Evolutionary conservation across 2,329 filamentous ascomycete genomes (phyloP).

Genomic region (Cucurbitaria berberidis): DNA sequence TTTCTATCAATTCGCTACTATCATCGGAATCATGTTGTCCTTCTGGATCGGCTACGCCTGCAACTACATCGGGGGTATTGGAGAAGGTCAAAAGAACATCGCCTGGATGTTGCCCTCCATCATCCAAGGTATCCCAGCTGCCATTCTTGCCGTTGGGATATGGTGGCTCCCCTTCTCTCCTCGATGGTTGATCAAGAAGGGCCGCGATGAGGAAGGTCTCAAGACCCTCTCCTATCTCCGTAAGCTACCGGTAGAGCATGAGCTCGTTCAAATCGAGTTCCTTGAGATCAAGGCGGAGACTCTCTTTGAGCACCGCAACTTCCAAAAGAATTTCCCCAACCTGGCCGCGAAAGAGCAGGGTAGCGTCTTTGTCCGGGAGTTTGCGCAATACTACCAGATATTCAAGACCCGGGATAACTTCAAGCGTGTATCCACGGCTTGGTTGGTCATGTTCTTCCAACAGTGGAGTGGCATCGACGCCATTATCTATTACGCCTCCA

Average conservation of each 20-base stretch:
- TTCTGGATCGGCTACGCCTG: constrained; percentile 42
- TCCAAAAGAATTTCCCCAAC: constrained; percentile 55
- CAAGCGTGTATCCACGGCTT: constrained; percentile 54
- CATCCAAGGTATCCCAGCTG: constrained; percentile 35
- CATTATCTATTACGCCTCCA: constrained; percentile 63
- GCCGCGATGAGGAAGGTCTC: constrained; percentile 31
- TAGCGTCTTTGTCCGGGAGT: constrained; percentile 53
- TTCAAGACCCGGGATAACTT: constrained; percentile 59
- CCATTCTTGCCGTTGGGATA: constrained; percentile 32
- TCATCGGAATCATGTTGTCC: constrained; percentile 39
- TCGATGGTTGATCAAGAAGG: constrained; percentile 36
- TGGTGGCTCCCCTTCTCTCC: constrained; percentile 37
- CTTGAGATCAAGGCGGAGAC: constrained; percentile 57
- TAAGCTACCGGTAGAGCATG: constrained; percentile 36
- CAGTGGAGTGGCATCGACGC: constrained; percentile 55
- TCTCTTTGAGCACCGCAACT: constrained; percentile 53
- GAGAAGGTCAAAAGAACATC: constrained; percentile 37
- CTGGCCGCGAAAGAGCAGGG: constrained; percentile 51
- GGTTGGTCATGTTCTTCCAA: constrained; percentile 58
- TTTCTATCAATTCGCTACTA: constrained; percentile 40
- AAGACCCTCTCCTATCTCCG: constrained; percentile 37
- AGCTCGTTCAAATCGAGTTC: constrained; percentile 53
- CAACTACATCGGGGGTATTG: constrained; percentile 52
- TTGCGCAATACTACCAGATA: constrained; percentile 59
- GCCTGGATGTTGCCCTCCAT: constrained; percentile 36